Percentiles rank a stretch among this genome's conserved stretches.
Evolutionary conservation across 1,284 basidiomycete species (phyloP).

Genomic region (Takashimella koratensis): DNA sequence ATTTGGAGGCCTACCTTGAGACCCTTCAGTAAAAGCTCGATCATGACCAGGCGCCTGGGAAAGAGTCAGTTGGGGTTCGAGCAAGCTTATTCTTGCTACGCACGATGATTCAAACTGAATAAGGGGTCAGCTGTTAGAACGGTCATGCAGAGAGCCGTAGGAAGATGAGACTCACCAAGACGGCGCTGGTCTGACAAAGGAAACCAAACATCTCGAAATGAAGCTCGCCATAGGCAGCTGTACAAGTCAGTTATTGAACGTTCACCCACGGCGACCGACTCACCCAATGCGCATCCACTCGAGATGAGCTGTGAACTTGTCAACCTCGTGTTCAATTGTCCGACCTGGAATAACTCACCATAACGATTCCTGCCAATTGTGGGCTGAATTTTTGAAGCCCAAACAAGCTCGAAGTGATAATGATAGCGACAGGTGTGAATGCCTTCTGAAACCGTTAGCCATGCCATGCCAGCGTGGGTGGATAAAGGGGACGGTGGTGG

Average conservation of each 20-base stretch:
- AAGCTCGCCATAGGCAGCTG: slow-evolving; percentile 21
- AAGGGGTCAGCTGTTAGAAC: neutral
- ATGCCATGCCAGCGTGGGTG: too few species aligned
- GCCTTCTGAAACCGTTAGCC: slow-evolving; percentile 57
- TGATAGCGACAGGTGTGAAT: slow-evolving; percentile 92
- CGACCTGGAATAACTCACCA: slow-evolving; percentile 34
- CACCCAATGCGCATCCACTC: slow-evolving; percentile 79
- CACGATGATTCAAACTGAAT: slow-evolving; percentile 44
- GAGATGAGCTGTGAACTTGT: slow-evolving; percentile 67
- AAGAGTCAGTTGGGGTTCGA: slow-evolving; percentile 2
- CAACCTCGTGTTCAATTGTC: neutral
- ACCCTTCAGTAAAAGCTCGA: slow-evolving; percentile 57
- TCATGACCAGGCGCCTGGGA: slow-evolving; percentile 76
- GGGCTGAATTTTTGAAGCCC: slow-evolving; percentile 78
- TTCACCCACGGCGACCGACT: slow-evolving; percentile 28
- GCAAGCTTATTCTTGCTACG: slow-evolving; percentile 2
- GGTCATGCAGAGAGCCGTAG: slow-evolving; percentile 2
- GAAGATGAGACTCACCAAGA: slow-evolving; percentile 50
- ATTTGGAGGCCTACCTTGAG: slow-evolving; percentile 31
- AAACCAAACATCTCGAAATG: slow-evolving; percentile 64
- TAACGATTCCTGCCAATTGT: slow-evolving; percentile 72
- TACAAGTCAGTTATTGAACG: neutral
- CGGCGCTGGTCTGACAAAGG: slow-evolving; percentile 71
- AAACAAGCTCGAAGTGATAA: slow-evolving; percentile 87
- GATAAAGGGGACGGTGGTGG: too few species aligned